Conservation (phyloP, 129 eudicot species). For the Apium graveolens region DNA sequence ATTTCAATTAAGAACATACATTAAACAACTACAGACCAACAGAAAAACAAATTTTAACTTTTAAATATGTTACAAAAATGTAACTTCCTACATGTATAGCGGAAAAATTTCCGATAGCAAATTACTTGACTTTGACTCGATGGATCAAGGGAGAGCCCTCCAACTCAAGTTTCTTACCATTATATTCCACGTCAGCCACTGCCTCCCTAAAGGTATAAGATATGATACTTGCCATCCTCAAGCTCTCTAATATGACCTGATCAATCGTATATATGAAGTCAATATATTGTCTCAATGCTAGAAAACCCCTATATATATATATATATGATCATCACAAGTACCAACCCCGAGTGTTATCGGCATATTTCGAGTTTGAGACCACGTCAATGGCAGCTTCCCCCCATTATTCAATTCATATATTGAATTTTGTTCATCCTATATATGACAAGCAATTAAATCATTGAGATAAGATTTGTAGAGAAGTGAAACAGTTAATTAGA, state of each 20-base stretch:
- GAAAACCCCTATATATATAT: too few species aligned
- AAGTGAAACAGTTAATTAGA: neutral
- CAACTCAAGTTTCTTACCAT: too few species aligned
- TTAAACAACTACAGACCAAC: neutral
- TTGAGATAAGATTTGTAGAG: neutral
- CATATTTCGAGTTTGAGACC: slow-evolving; percentile 76
- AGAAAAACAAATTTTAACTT: neutral
- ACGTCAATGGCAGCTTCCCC: slow-evolving; percentile 52
- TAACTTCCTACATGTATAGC: neutral
- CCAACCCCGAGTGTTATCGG: slow-evolving; percentile 59
- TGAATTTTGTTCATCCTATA: slow-evolving; percentile 72
- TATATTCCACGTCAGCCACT: slow-evolving; percentile 59
- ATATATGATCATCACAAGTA: slow-evolving; percentile 1
- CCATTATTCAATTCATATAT: slow-evolving; percentile 36
- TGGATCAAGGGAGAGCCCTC: too few species aligned
- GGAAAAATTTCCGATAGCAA: too few species aligned
- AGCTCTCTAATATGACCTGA: slow-evolving; percentile 77
- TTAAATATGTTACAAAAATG: neutral
- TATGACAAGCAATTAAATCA: neutral
- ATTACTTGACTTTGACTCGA: too few species aligned
- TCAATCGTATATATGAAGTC: neutral
- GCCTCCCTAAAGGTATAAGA: slow-evolving; percentile 88
- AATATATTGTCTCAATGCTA: slow-evolving; percentile 1
- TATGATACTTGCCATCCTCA: slow-evolving; percentile 85
- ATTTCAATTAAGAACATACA: too few species aligned